Base-by-base conservation (phyloP, 495 filamentous ascomycete genomes). In the Neurospora sp. region DNA sequence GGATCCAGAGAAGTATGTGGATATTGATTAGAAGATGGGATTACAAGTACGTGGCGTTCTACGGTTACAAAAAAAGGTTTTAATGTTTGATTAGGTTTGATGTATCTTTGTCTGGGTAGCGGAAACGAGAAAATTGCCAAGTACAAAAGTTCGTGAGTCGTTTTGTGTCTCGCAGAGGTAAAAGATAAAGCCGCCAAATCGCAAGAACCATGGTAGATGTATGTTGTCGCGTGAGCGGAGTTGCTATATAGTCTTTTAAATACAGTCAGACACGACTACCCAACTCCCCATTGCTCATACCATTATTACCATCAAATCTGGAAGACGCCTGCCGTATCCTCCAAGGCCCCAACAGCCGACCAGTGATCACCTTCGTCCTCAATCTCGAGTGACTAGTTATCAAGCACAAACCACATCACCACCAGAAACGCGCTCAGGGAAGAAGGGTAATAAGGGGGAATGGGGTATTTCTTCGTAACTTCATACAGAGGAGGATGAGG, bases 1-100 rank as follows among this genome's bases (percentile, higher is more conserved):
- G 68, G 88, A 94, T 59, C 69, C 72, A 16, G 77, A 76, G 3
- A 77, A 76, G 69, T 82, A 81, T 20, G 69, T 65, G 22, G 22
- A 61, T 4, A 35, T 61, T 18, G 53, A 61, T 8, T 61, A 61
- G 27, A 16, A 61, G 53, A 35, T 16, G 27, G 22, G 53, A 61
- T 61, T 61, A 31, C 12, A 61, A 22, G 18, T 22, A 53, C 27
- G 10, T 61, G 53, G 53, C 53, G 53, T 61, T 61, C 22, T 35
- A 14, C 5, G 53, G 53, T 16, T 35, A 35, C 8, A 35, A 61
- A 53, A 61, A 31, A 61, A 8, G 53, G 27, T 14, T 31, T 35
- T 35, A 16, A 61, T 61, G 12, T 61, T 61, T 61, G 12, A 61
- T 61, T 18, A 35, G 7, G 22, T 14, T 31, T 31, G 45, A 22